These are phyloP conservation scores for Zygosaccharomyces pseudorouxii DNA, from an alignment of 805 yeast genomes.

Conservation along the genomic window DNA sequence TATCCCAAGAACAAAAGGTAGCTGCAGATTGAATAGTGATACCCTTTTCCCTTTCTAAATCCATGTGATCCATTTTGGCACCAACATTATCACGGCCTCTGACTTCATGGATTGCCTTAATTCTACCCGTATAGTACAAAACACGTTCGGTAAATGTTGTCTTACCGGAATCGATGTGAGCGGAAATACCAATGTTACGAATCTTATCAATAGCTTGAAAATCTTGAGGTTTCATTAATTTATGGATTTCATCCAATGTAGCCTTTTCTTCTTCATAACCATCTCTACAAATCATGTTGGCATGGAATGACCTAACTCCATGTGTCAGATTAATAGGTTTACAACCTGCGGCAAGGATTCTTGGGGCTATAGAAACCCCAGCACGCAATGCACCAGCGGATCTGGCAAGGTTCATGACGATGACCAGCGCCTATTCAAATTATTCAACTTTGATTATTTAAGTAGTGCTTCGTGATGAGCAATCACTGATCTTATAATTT, in stretches of 20 bases:
- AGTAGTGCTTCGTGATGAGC: not conserved
- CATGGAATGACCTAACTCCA: slow-evolving; percentile 15
- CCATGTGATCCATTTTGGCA: slow-evolving; percentile 99
- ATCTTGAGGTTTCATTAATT: slow-evolving; percentile 48
- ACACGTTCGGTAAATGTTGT: slow-evolving; percentile 98
- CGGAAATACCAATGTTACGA: slow-evolving; percentile 96
- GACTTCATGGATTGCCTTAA: slow-evolving; percentile 93
- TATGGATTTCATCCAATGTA: slow-evolving; percentile 54
- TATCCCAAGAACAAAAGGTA: slow-evolving; percentile 95
- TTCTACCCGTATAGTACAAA: slow-evolving; percentile 91
- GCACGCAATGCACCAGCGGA: slow-evolving; percentile 1
- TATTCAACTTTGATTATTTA: not conserved
- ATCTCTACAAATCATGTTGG: slow-evolving; percentile 13
- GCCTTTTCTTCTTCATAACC: slow-evolving; percentile 73
- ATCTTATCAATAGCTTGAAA: slow-evolving; percentile 47
- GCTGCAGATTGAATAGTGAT: slow-evolving; percentile 99
- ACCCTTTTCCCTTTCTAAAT: slow-evolving; percentile 96
- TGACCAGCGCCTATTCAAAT: not conserved
- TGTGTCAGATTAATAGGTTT: not conserved
- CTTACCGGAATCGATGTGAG: slow-evolving; percentile 97
- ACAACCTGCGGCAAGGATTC: not conserved
- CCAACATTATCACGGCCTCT: slow-evolving; percentile 97
- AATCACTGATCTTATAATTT: not conserved
- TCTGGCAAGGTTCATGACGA: slow-evolving; percentile 5
- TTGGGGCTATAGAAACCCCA: slow-evolving; percentile 1